Percentiles rank a stretch among this genome's conserved stretches.
Conservation (phyloP, 306 rosid species). For the Calophaca sinica region DNA sequence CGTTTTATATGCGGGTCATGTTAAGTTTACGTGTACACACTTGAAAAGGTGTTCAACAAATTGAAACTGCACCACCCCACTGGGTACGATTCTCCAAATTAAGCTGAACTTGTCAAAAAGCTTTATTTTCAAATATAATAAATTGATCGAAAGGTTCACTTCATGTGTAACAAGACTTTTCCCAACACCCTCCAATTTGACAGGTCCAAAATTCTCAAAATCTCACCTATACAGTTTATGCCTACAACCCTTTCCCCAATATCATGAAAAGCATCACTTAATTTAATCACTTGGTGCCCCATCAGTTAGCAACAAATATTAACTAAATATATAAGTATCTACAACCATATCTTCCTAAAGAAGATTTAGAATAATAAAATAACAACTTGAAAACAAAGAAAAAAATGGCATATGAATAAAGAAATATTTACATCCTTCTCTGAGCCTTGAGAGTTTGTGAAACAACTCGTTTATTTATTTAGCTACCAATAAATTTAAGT, state of each 20-base stretch:
- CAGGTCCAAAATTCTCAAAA: neutral
- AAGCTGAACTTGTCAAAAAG: constrained; percentile 37
- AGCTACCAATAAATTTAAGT: no score
- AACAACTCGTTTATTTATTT: no score
- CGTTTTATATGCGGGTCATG: constrained; percentile 38
- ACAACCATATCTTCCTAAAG: no score
- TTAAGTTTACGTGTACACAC: neutral
- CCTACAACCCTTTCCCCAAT: neutral
- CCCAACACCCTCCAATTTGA: constrained; percentile 12
- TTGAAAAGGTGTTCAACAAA: constrained; percentile 25
- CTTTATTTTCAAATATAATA: neutral
- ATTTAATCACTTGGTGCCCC: constrained; percentile 21
- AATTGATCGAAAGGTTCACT: neutral
- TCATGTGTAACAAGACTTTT: constrained; percentile 33
- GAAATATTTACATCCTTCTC: no score
- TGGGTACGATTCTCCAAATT: neutral
- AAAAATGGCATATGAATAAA: no score
- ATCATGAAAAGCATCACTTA: constrained; percentile 1
- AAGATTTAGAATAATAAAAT: no score
- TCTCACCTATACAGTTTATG: neutral
- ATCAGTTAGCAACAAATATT: neutral
- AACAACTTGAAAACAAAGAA: no score
- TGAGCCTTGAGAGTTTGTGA: no score
- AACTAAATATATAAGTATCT: no score
- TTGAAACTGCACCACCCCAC: constrained; percentile 3